These are phyloP conservation scores for Salix brachista DNA, from an alignment of 345 rosid genomes.

Conservation along the genomic window DNA sequence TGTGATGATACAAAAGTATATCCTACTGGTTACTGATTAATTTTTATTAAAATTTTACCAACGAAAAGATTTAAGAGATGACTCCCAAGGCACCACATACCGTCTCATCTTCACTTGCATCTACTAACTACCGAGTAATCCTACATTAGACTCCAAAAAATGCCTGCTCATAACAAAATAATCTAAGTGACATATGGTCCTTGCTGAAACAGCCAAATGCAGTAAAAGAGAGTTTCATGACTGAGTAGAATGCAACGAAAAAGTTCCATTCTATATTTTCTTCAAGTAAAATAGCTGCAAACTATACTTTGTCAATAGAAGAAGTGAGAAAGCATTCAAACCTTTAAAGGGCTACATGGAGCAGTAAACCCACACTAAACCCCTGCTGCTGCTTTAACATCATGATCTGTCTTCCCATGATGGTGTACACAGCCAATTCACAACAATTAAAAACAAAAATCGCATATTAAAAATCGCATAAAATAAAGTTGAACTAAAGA, in stretches of 20 bases:
- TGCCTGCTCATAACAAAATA: neutral
- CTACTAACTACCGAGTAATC: neutral
- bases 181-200: neutral
- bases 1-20: no score
- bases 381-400: constrained; percentile 59
- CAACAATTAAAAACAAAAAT: neutral
- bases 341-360: constrained; percentile 26
- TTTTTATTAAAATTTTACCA: neutral
- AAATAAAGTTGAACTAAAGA: neutral
- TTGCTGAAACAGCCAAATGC: neutral
- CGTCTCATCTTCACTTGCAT: neutral
- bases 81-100: neutral
- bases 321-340: constrained; percentile 13
- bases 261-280: neutral
- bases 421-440: neutral
- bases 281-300: neutral
- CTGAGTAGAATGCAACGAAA: neutral
- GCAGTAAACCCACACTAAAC: constrained; percentile 45
- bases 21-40: no score
- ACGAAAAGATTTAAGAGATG: neutral
- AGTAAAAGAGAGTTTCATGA: neutral
- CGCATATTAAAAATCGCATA: neutral
- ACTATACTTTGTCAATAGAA: neutral
- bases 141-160: neutral
- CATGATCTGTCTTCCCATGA: constrained; percentile 51